A percentile compares a stretch with the other conserved stretches of the same genome.
These are phyloP conservation scores for Penicillium waksmanii DNA, from an alignment of 495 filamentous ascomycete genomes.

Conservation along the genomic window DNA sequence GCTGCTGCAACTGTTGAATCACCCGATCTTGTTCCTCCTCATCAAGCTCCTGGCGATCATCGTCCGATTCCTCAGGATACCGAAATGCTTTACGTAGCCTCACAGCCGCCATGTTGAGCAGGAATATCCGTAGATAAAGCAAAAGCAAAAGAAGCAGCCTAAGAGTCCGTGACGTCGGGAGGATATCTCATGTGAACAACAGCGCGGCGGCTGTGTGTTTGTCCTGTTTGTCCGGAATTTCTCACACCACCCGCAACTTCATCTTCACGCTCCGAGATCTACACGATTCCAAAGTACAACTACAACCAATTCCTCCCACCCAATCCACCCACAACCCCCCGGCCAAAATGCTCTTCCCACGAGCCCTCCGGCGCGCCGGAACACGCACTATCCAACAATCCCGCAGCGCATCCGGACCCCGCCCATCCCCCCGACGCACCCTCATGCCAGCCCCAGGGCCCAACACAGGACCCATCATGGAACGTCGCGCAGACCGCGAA, in stretches of 20 bases:
- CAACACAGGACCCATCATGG: slow-evolving; percentile 70
- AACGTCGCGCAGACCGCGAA: slow-evolving; percentile 78
- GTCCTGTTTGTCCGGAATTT: slow-evolving; percentile 34
- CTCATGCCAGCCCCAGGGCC: slow-evolving; percentile 52
- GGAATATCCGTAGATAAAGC: too few relatives aligned
- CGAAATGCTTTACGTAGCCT: slow-evolving; percentile 65
- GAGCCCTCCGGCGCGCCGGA: slow-evolving; percentile 20
- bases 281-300: too few relatives aligned
- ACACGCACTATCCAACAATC: slow-evolving; percentile 18
- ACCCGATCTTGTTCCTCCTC: slow-evolving; percentile 78
- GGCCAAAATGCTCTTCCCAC: slow-evolving; percentile 20
- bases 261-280: not conserved
- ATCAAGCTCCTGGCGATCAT: slow-evolving; percentile 58
- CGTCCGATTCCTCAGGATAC: slow-evolving; percentile 60
- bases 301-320: not conserved
- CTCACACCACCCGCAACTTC: slow-evolving; percentile 2
- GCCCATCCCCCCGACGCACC: slow-evolving; percentile 37
- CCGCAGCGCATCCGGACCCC: slow-evolving; percentile 7
- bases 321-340: not conserved
- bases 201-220: slow-evolving; percentile 24
- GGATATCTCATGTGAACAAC: not conserved
- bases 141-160: too few relatives aligned
- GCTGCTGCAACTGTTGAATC: slow-evolving; percentile 57
- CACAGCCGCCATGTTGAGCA: slow-evolving; percentile 46
- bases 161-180: slow-evolving; percentile 8